These are phyloP conservation scores for Metschnikowia santaceciliae DNA, from an alignment of 805 yeast genomes.

Conservation along the genomic window DNA sequence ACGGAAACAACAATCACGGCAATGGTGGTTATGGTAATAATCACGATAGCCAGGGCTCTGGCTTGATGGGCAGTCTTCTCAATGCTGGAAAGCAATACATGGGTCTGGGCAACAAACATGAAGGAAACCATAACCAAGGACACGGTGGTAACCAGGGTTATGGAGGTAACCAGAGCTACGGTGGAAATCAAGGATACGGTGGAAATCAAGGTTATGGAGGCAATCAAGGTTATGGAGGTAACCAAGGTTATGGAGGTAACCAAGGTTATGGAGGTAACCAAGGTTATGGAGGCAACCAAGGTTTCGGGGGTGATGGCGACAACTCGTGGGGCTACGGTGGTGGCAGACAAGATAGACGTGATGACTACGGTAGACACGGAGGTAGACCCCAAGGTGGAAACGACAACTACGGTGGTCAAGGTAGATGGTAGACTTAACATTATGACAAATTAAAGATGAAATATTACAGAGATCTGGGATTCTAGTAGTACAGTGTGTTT, in stretches of 20 bases:
- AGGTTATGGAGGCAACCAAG: conserved; percentile 6
- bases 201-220: conserved; percentile 1
- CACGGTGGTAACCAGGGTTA: conserved; percentile 4
- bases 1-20: not conserved
- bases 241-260: conserved; percentile 4
- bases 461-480: too few relatives aligned
- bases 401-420: conserved; percentile 8
- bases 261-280: not conserved
- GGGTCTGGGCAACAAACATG: not conserved
- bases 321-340: conserved; percentile 6
- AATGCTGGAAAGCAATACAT: conserved; percentile 2
- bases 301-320: not conserved
- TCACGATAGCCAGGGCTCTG: conserved; percentile 1
- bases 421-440: conserved; percentile 7
- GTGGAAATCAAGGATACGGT: conserved; percentile 1
- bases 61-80: conserved; percentile 1
- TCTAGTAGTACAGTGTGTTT: too few relatives aligned
- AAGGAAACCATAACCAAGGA: conserved; percentile 6
- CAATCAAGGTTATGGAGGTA: conserved; percentile 2
- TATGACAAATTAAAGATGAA: too few relatives aligned
- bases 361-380: conserved; percentile 2
- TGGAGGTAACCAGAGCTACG: conserved; percentile 4
- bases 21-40: not conserved
- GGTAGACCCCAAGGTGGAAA: conserved; percentile 7
- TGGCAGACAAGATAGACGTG: conserved; percentile 5